Evolutionary conservation across 225 moss, liverwort and hornwort genomes (phyloP), one percentile per base, ranked within the genome.

Genomic region (Physcomitrium patens): DNA sequence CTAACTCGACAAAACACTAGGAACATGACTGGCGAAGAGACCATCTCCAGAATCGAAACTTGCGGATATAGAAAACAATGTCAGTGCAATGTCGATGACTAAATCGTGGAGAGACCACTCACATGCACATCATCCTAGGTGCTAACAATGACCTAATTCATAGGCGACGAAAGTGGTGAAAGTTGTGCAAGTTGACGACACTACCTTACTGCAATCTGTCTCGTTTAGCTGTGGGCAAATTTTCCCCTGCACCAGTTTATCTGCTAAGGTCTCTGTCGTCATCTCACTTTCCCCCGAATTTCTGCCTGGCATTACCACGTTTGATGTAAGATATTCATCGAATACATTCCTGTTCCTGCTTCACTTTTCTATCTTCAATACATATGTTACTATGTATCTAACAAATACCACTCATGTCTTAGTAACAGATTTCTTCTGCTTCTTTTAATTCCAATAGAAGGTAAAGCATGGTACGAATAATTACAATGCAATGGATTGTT

Each of bases 31-130:
- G 84, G 74, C 62, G 71, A 76, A 54, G 79, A 79, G 74, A 77
- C 53, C 84, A 81, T 75, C 87, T 81, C 79, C 74, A 82, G 81
- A 84, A 79, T 79, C 67, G 84, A 74, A 43, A 82, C 87, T 77
- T 87, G 81, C 81, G 70, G 70, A 63, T 66, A 51, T 65, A 84
- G 67, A 52, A 74, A 71, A 57, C 42, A 10, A 67, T 56, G 79
- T 77, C 77, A 87, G 82, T 79, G 72, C 63, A 71, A 77, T 37
- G 31, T 37, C 10, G n/a, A 41, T 48, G 65, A 69, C n/a, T 69
- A 69, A 49, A 50, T 60, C 46, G 42, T 44, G 64, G 60, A 64
- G 68, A 71, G 52, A 44, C 7, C 61, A 65, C 50, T 41, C 66
- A 78, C 10, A 78, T 68, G 59, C 77, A 75, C 59, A 66, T 63